phyloP scores from a whole-genome alignment of 2,329 filamentous ascomycete genomes.

The Neonectria neomacrospora region DNA sequence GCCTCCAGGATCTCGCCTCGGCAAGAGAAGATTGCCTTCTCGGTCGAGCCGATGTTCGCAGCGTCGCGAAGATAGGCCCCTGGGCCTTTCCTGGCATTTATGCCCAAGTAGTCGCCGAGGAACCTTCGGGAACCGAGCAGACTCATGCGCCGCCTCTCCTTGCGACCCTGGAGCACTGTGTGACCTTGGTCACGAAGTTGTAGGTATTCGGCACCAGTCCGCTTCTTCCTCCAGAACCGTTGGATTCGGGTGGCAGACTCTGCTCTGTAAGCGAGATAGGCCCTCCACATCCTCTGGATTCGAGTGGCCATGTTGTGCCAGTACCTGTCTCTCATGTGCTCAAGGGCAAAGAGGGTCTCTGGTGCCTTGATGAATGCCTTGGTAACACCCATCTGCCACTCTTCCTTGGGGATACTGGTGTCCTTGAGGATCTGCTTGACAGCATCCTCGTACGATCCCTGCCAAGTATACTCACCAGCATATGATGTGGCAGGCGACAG shows the following conservation, averaged over 20 bases:
- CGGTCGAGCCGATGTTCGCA: slow-evolving; percentile 76
- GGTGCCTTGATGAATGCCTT: slow-evolving; percentile 99
- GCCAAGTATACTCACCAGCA: slow-evolving; percentile 97
- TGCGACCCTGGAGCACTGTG: slow-evolving; percentile 81
- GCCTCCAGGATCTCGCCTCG: slow-evolving; percentile 89
- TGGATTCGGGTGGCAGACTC: slow-evolving; percentile 96
- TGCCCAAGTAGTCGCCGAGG: slow-evolving; percentile 92
- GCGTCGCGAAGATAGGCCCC: slow-evolving; percentile 83
- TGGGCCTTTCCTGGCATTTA: slow-evolving; percentile 82
- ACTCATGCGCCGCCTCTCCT: slow-evolving; percentile 92
- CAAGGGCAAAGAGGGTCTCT: slow-evolving; percentile 94
- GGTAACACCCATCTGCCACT: slow-evolving; percentile 96
- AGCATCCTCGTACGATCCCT: slow-evolving; percentile 85
- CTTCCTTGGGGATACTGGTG: slow-evolving; percentile 92
- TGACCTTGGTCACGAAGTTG: slow-evolving; percentile 91
- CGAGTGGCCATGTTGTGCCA: slow-evolving; percentile 99
- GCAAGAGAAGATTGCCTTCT: slow-evolving; percentile 88
- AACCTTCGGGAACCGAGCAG: slow-evolving; percentile 91
- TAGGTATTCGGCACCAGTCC: slow-evolving; percentile 88
- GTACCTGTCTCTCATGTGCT: slow-evolving; percentile 97
- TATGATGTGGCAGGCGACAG: slow-evolving; percentile 95
- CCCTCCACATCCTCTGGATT: slow-evolving; percentile 97
- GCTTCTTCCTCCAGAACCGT: slow-evolving; percentile 93
- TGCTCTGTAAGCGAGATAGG: slow-evolving; percentile 90
- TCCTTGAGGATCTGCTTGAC: slow-evolving; percentile 95